Evolutionary conservation across 1,284 basidiomycete species (phyloP).

Genomic region (Filobasidium uniguttulatum): DNA sequence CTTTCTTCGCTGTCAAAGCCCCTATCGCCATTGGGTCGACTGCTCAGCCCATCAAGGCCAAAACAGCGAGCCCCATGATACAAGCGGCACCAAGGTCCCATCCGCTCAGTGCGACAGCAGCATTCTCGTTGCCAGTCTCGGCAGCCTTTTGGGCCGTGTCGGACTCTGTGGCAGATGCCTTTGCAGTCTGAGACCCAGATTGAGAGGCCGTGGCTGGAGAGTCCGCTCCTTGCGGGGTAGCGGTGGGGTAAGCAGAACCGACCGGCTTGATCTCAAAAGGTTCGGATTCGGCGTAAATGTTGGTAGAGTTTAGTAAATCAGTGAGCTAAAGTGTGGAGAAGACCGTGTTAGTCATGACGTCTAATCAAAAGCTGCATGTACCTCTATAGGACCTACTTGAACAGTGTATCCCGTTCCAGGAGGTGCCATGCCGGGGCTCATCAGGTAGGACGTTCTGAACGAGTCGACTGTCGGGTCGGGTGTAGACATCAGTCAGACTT

Average conservation of each 20-base stretch:
- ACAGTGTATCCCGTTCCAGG: constrained; percentile 9
- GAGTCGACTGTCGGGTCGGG: background rate
- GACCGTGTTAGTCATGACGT: background rate
- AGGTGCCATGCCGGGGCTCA: background rate
- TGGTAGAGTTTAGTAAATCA: constrained; percentile 43
- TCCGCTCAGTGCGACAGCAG: too few relatives aligned
- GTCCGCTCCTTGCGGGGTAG: constrained; percentile 15
- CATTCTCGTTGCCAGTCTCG: too few relatives aligned
- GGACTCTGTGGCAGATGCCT: too few relatives aligned
- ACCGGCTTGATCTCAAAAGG: constrained; percentile 53
- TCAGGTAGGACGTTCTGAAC: background rate
- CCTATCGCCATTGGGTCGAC: too few relatives aligned
- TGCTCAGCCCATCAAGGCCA: too few relatives aligned
- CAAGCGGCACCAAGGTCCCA: too few relatives aligned
- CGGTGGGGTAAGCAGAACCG: constrained; percentile 49
- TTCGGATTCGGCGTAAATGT: constrained; percentile 51
- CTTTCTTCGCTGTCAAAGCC: too few relatives aligned
- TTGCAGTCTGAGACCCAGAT: too few relatives aligned
- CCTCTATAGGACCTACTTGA: constrained; percentile 6
- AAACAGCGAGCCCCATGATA: too few relatives aligned
- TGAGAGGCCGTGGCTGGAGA: background rate
- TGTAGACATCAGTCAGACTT: background rate
- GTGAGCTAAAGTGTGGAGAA: constrained; percentile 37
- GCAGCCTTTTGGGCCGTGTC: too few relatives aligned
- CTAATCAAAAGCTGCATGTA: background rate